Percentiles rank a stretch among this genome's conserved stretches.
Evolutionary conservation across 1,139 yeast species (phyloP).

Genomic region (Kluyveromyces sp.): DNA sequence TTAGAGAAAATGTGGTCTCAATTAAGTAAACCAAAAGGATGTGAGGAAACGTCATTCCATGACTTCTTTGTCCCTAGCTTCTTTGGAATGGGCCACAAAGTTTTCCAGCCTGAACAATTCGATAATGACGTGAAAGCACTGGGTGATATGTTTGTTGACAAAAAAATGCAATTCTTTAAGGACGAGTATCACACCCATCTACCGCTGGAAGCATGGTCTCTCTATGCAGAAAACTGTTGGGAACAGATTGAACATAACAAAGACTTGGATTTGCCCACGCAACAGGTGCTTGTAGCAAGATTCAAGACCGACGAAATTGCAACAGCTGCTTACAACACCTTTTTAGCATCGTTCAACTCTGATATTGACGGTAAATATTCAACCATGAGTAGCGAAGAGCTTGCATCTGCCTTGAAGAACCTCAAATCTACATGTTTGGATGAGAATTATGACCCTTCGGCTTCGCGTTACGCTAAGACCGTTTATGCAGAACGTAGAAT

Average conservation of each 20-base stretch:
- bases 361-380: conserved; percentile 8
- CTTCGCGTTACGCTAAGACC: conserved; percentile 59
- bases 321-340: conserved; percentile 26
- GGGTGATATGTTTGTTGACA: conserved; percentile 43
- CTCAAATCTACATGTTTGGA: conserved; percentile 41
- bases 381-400: conserved; percentile 28
- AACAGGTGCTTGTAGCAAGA: conserved; percentile 87
- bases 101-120: conserved; percentile 71
- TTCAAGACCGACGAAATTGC: conserved; percentile 89
- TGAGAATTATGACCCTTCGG: conserved; percentile 50
- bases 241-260: conserved; percentile 86
- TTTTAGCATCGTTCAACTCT: conserved; percentile 16
- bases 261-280: conserved; percentile 93
- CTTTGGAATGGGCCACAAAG: conserved; percentile 76
- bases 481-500: conserved; percentile 60
- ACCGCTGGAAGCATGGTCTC: conserved; percentile 94
- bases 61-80: conserved; percentile 85
- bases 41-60: conserved; percentile 43
- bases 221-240: conserved; percentile 91
- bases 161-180: conserved; percentile 42
- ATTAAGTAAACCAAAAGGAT: conserved; percentile 63
- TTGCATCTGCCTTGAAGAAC: conserved; percentile 37
- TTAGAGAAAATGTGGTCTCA: conserved; percentile 70
- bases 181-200: conserved; percentile 72
- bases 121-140: conserved; percentile 51